A percentile compares a stretch with the other conserved stretches of the same genome.
phyloP scores from a whole-genome alignment of 257 asterid genomes.

The Penstemon newberryi region DNA sequence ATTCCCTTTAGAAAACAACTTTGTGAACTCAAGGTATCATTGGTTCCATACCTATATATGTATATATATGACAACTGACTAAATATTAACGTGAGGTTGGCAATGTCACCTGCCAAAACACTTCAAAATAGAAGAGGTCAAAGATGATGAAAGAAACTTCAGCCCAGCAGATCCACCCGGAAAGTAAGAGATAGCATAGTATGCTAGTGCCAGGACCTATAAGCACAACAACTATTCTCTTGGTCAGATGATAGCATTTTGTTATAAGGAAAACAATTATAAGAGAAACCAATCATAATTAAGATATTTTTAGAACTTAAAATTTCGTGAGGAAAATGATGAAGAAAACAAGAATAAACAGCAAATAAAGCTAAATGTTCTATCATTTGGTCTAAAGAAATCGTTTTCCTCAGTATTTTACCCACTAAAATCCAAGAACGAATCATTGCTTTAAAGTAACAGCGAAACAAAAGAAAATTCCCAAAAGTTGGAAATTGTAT shows the following conservation, averaged over 20 bases:
- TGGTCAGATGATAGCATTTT: conserved; percentile 15
- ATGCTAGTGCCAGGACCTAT: conserved; percentile 82
- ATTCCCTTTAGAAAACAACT: too few species aligned
- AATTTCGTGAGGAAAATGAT: too few species aligned
- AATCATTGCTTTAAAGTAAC: too few species aligned
- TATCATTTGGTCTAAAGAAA: too few species aligned
- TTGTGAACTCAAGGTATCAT: neutral
- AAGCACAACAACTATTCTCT: conserved; percentile 18
- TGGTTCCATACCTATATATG: neutral
- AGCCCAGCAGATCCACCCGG: conserved; percentile 96
- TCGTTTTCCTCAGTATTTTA: too few species aligned
- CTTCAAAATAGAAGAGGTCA: conserved; percentile 61
- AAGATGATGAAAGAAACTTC: conserved; percentile 77
- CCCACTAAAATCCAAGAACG: too few species aligned
- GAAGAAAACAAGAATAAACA: too few species aligned
- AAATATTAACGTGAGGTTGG: neutral
- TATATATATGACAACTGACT: neutral
- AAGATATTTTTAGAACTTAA: too few species aligned
- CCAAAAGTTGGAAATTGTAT: too few species aligned
- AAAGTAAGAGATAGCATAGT: conserved; percentile 86
- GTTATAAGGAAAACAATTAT: neutral
- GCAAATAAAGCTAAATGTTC: too few species aligned
- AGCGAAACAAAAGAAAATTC: too few species aligned
- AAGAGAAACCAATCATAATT: too few species aligned
- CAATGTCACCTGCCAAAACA: conserved; percentile 75